Base-by-base conservation (phyloP, 371 early-diverging fungal genomes). In the Ecytonucleospora hepatopenaei region DNA sequence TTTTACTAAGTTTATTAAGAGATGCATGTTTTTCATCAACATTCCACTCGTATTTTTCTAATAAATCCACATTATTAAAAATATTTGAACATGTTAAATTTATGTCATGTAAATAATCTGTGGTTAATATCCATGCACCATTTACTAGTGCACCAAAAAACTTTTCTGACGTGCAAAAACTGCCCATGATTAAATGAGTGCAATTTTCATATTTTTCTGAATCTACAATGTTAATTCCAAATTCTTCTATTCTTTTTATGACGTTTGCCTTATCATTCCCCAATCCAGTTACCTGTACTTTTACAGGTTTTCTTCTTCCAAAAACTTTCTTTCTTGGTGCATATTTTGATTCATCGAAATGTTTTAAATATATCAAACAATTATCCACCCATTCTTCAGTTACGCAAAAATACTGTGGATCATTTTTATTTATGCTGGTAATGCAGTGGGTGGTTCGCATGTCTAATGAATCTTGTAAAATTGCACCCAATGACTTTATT, bases 181-280 rank as follows among this genome's bases (percentile, higher is more conserved):
- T 62, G 0, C 74, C 78, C 71, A 80, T 77, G 17, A 80, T 72
- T 26, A 80, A 35, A 58, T 80, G 80, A 3, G 78, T 78, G 26
- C 71, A 72, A 31, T 67, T 58, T 21, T 74, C 66, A 64, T 68
- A 74, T 40, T 53, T 63, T 1, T 71, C 70, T 23, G 55, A 35
- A 48, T 69, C 61, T 19, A 53, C 46, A 57, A 66, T 74, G 17
- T 54, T 59, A 2, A 78, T 58, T 12, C 46, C 61, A 54, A 55
- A 64, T 5, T 65, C 58, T 16, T 76, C 64, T 2, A 75, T 47
- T 21, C 46, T 71, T 34, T 59, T 49, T 24, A 68, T 69, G 12
- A 73, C 73, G 34, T 76, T 61, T 54, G 71, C 74, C 48, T 71
- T 59, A 15, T 51, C 46, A 5, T 56, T 46, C 21, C 62, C 35